phyloP scores from a whole-genome alignment of 768 basidiomycete genomes.

The Pleurotus salmoneostramineus region DNA sequence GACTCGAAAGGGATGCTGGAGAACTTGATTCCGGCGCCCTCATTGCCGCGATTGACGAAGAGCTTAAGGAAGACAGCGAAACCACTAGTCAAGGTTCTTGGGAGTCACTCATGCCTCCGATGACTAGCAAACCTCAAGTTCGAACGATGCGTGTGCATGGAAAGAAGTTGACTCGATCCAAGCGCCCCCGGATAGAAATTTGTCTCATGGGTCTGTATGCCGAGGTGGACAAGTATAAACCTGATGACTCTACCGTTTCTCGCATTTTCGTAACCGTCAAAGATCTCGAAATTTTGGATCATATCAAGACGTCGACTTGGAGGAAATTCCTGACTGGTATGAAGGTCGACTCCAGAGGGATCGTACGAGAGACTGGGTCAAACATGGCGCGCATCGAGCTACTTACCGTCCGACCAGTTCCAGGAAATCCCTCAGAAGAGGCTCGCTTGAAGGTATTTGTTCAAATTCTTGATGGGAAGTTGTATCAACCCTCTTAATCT shows the following conservation, averaged over 20 bases:
- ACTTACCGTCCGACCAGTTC: constrained; percentile 66
- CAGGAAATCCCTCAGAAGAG: constrained; percentile 67
- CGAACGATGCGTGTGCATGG: constrained; percentile 43
- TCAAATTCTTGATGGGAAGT: neutral
- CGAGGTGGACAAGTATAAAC: constrained; percentile 63
- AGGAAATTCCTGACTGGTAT: constrained; percentile 91
- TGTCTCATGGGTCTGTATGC: constrained; percentile 58
- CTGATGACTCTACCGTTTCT: constrained; percentile 54
- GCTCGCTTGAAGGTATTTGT: constrained; percentile 61
- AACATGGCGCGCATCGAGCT: constrained; percentile 92
- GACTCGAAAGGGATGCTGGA: constrained; percentile 75
- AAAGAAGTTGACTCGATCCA: constrained; percentile 68
- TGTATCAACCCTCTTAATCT: neutral
- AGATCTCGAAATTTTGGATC: constrained; percentile 89
- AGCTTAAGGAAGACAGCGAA: constrained; percentile 75
- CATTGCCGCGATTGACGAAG: constrained; percentile 90
- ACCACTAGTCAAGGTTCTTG: constrained; percentile 82
- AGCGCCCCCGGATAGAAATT: constrained; percentile 81
- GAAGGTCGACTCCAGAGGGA: constrained; percentile 80
- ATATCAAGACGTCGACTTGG: constrained; percentile 98
- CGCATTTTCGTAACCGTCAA: constrained; percentile 63
- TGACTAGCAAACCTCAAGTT: constrained; percentile 36
- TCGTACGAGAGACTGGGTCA: constrained; percentile 86
- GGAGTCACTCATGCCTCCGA: constrained; percentile 71
- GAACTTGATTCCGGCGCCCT: constrained; percentile 72